phyloP scores from a whole-genome alignment of 495 filamentous ascomycete genomes.

The Letharia lupina region DNA sequence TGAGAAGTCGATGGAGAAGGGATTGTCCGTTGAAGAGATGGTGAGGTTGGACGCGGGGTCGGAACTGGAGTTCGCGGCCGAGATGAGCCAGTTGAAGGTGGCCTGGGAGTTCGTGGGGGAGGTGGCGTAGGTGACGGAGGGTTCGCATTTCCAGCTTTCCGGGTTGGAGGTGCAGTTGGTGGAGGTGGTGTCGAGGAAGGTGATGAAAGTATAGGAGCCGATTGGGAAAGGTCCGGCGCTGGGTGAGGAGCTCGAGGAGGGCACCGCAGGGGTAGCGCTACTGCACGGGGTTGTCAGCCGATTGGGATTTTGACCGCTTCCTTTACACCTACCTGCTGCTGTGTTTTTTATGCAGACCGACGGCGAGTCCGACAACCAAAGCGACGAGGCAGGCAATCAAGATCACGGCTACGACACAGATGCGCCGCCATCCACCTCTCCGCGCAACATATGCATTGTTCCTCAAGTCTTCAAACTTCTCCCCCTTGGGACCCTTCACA shows the following conservation, averaged over 20 bases:
- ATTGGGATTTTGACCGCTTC: not conserved
- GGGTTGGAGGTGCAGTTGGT: conserved; percentile 45
- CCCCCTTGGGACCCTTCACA: conserved; percentile 24
- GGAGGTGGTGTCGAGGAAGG: conserved; percentile 41
- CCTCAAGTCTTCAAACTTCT: conserved; percentile 27
- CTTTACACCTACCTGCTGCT: conserved; percentile 14
- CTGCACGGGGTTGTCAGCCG: not conserved
- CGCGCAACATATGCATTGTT: conserved; percentile 25
- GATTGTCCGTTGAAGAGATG: conserved; percentile 43
- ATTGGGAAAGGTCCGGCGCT: conserved; percentile 37
- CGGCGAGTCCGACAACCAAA: conserved; percentile 35
- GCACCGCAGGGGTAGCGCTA: conserved; percentile 6
- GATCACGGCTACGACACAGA: conserved; percentile 28
- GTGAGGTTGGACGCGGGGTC: conserved; percentile 14
- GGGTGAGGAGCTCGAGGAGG: conserved; percentile 16
- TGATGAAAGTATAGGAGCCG: conserved; percentile 47
- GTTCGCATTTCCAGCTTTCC: conserved; percentile 48
- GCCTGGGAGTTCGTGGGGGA: conserved; percentile 30
- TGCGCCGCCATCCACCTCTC: conserved; percentile 37
- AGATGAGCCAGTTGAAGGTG: conserved; percentile 52
- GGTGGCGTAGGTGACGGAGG: conserved; percentile 38
- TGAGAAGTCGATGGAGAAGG: conserved; percentile 40
- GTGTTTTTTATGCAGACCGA: conserved; percentile 35
- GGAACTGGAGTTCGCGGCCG: conserved; percentile 5
- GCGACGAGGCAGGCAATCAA: conserved; percentile 33